Evolutionary conservation across 306 rosid genomes (phyloP).

Genomic region (Macrotyloma uniflorum): DNA sequence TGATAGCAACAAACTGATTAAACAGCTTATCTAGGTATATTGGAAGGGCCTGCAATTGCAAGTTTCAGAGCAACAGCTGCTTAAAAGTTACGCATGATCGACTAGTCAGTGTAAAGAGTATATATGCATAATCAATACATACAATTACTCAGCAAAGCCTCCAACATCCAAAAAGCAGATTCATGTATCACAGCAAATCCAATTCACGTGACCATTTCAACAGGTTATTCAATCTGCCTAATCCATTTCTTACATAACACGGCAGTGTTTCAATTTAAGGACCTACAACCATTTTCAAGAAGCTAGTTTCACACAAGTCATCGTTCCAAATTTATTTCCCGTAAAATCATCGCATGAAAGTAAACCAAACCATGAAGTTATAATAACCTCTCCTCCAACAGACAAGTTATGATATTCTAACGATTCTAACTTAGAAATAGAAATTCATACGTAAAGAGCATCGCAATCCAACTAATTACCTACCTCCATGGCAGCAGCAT

Average conservation of each 20-base stretch:
- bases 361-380: not conserved
- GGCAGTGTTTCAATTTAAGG: not conserved
- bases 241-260: not conserved
- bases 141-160: constrained; percentile 1
- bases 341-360: not conserved
- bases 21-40: constrained; percentile 84
- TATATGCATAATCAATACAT: not conserved
- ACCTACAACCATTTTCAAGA: not conserved
- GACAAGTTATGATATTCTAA: not conserved
- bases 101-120: not conserved
- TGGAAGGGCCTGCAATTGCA: constrained; percentile 87
- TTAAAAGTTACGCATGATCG: constrained; percentile 22
- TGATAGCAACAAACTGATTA: constrained; percentile 84
- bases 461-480: constrained; percentile 24
- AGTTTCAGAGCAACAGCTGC: constrained; percentile 41
- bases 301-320: not conserved
- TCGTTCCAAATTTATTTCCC: not conserved
- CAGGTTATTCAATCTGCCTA: not conserved
- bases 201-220: constrained; percentile 10
- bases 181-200: constrained; percentile 8
- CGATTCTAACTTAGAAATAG: not conserved
- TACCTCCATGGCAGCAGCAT: constrained; percentile 95
- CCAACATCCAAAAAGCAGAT: not conserved
- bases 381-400: not conserved
- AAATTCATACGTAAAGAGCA: not conserved